phyloP scores from a whole-genome alignment of 306 rosid species.

The Prunus mume region DNA sequence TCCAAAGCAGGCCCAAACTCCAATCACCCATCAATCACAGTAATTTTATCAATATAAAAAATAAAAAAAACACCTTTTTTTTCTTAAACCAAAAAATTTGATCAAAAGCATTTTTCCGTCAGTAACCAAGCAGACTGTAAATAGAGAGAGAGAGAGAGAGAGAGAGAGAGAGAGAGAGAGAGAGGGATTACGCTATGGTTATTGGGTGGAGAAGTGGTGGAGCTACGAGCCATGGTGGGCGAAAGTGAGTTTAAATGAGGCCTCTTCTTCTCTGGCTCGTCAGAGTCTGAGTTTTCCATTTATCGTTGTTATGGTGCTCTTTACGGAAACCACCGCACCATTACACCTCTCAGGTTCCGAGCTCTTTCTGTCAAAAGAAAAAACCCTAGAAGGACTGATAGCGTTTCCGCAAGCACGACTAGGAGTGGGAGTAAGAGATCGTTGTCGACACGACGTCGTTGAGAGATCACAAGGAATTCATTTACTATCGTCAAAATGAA shows the following conservation, averaged over 20 bases:
- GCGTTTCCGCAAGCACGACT: not conserved
- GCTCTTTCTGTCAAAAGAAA: not conserved
- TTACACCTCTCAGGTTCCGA: conserved; percentile 8
- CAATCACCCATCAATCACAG: not conserved
- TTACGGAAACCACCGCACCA: conserved; percentile 6
- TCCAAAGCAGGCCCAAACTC: not conserved
- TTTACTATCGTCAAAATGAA: too few species aligned
- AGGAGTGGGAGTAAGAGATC: not conserved
- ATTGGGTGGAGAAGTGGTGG: conserved; percentile 42
- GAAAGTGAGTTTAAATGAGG: conserved; percentile 62
- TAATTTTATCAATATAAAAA: too few species aligned
- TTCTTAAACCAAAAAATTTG: not conserved
- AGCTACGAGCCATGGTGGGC: conserved; percentile 51
- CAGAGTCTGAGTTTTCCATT: conserved; percentile 64
- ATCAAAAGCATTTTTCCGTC: not conserved
- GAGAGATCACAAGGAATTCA: too few species aligned
- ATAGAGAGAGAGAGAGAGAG: not conserved
- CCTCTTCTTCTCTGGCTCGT: conserved; percentile 80
- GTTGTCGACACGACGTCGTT: too few species aligned
- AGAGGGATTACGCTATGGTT: conserved; percentile 41
- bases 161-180: not conserved
- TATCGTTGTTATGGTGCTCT: not conserved
- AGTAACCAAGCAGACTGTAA: not conserved
- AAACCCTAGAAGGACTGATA: conserved; percentile 4
- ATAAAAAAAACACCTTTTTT: not conserved